phyloP scores from a whole-genome alignment of 345 rosid species.

The Populus davidiana region DNA sequence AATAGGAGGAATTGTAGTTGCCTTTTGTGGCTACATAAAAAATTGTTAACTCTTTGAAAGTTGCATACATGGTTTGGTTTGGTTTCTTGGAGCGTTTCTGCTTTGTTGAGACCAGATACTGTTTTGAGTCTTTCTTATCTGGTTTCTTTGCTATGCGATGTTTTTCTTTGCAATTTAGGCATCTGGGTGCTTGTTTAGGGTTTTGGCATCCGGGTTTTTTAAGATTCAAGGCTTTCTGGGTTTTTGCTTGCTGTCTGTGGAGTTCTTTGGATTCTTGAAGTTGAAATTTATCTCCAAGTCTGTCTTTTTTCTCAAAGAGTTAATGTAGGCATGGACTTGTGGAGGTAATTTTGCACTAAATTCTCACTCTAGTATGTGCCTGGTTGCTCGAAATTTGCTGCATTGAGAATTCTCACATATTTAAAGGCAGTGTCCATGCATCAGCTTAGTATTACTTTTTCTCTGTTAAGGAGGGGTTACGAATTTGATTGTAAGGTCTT shows the following conservation, averaged over 20 bases:
- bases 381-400: neutral
- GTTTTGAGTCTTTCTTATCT: conserved; percentile 11
- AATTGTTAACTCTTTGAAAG: conserved; percentile 9
- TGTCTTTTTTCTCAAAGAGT: neutral
- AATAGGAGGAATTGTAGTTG: neutral
- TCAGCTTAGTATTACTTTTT: neutral
- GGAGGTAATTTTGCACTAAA: neutral
- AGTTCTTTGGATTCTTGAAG: conserved; percentile 5
- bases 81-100: conserved; percentile 18
- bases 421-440: neutral
- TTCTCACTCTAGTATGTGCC: neutral
- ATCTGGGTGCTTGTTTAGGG: conserved; percentile 17
- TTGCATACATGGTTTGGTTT: neutral
- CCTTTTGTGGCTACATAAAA: conserved; percentile 7
- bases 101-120: conserved; percentile 41
- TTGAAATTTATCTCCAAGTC: neutral
- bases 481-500: neutral
- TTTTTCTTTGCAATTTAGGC: conserved; percentile 12
- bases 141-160: neutral
- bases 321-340: neutral
- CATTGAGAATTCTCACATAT: neutral
- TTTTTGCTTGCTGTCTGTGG: neutral
- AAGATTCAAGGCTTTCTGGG: neutral
- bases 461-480: neutral
- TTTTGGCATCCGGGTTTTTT: conserved; percentile 10